These are phyloP conservation scores for Teratosphaeria destructans DNA, from an alignment of 2,329 filamentous ascomycete species.

Conservation along the genomic window DNA sequence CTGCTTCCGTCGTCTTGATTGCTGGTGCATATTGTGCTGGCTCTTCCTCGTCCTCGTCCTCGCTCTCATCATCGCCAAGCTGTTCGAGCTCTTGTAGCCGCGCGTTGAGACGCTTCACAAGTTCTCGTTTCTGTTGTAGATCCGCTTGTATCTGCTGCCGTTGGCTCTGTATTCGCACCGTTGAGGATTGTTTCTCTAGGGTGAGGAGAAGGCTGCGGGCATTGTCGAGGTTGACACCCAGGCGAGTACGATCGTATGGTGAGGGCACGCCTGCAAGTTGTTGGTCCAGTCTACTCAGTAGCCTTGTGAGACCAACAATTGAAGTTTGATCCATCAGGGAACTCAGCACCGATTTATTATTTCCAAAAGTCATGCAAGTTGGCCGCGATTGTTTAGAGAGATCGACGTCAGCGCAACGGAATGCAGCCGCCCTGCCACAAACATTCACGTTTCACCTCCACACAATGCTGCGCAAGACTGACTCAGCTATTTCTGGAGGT, in stretches of 20 bases:
- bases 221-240: constrained; percentile 56
- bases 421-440: background rate
- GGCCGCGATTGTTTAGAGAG: background rate
- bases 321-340: constrained; percentile 23
- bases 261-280: constrained; percentile 43
- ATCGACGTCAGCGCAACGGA: background rate
- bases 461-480: too few species aligned
- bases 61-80: constrained; percentile 33
- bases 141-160: constrained; percentile 54
- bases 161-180: constrained; percentile 47
- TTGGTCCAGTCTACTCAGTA: constrained; percentile 56
- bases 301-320: constrained; percentile 42
- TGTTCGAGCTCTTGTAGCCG: constrained; percentile 59
- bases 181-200: constrained; percentile 57
- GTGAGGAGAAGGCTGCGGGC: constrained; percentile 58
- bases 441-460: background rate
- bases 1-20: constrained; percentile 18
- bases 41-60: constrained; percentile 30
- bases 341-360: too few species aligned
- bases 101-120: constrained; percentile 56
- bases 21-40: constrained; percentile 34
- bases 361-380: background rate
- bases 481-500: background rate
- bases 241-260: constrained; percentile 53
- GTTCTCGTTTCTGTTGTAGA: constrained; percentile 53